Conservation (phyloP, 2,329 filamentous ascomycete genomes). For the Cladophialophora exuberans region DNA sequence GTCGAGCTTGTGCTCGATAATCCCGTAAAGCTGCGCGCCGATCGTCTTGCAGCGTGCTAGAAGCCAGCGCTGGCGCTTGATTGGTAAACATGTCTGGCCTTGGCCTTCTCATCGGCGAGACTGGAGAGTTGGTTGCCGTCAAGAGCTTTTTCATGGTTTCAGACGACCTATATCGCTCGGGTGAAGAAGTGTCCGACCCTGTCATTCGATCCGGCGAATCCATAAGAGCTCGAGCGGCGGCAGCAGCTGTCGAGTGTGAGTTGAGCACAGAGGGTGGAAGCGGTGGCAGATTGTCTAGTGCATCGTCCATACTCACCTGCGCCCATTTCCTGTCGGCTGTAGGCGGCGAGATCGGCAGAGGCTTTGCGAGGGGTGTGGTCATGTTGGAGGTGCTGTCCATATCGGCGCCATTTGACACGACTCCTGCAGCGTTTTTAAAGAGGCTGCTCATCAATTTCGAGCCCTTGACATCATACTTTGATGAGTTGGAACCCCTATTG, state of each 20-base stretch:
- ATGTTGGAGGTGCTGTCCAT: conserved; percentile 58
- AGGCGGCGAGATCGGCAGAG: conserved; percentile 35
- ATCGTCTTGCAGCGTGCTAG: conserved; percentile 45
- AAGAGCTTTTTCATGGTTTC: conserved; percentile 5
- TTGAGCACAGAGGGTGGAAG: conserved; percentile 49
- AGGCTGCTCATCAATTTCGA: conserved; percentile 47
- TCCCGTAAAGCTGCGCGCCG: conserved; percentile 49
- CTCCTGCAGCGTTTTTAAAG: conserved; percentile 48
- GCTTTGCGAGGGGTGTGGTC: conserved; percentile 58
- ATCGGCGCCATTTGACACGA: conserved; percentile 40
- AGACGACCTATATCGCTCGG: conserved; percentile 14
- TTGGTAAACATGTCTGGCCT: not conserved
- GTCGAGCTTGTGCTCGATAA: conserved; percentile 55
- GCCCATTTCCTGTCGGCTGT: conserved; percentile 33
- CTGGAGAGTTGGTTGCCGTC: not conserved
- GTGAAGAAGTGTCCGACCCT: conserved; percentile 15
- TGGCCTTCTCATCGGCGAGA: not conserved
- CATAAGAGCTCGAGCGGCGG: conserved; percentile 30
- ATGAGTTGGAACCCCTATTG: conserved; percentile 11
- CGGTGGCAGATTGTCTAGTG: conserved; percentile 43
- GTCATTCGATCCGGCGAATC: conserved; percentile 29
- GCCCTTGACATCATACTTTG: conserved; percentile 33
- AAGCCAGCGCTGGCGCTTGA: not conserved
- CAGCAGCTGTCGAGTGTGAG: conserved; percentile 38
- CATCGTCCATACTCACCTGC: conserved; percentile 40